Conservation (phyloP, 169 alveolate species). For the Fabrea salina region DNA sequence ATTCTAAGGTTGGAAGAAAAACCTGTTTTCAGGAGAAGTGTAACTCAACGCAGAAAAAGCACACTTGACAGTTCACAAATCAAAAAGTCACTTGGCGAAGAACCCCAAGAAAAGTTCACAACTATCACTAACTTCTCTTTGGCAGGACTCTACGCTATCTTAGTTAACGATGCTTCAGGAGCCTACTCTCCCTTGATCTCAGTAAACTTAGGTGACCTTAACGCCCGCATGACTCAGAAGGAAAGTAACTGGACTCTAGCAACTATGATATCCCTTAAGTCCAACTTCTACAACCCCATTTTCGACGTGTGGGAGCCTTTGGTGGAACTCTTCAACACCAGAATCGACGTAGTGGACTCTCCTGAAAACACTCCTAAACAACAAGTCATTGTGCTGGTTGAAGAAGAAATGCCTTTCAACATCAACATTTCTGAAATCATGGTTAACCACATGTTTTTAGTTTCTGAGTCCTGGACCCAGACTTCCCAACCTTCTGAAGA, state of each 20-base stretch:
- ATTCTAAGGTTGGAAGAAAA: background rate
- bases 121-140: background rate
- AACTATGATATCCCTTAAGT: background rate
- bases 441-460: background rate
- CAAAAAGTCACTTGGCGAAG: background rate
- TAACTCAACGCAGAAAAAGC: background rate
- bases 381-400: background rate
- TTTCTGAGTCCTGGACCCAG: background rate
- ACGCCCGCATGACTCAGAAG: background rate
- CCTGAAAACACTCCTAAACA: background rate
- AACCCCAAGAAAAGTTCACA: background rate
- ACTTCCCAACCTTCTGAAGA: background rate
- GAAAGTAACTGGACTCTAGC: background rate
- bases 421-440: slow-evolving; percentile 7
- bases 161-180: slow-evolving; percentile 8
- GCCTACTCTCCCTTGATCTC: slow-evolving; percentile 20
- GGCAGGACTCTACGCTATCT: background rate
- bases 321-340: background rate
- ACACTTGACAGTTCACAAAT: background rate
- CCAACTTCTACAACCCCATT: slow-evolving; percentile 10
- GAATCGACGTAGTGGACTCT: background rate
- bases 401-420: background rate
- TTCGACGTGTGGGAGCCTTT: slow-evolving; percentile 28
- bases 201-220: background rate
- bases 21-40: background rate